Percentiles rank a stretch among this genome's conserved stretches.
Evolutionary conservation across 371 early-diverging fungal species (phyloP).

Genomic region (Dipsacomyces acuminosporus): DNA sequence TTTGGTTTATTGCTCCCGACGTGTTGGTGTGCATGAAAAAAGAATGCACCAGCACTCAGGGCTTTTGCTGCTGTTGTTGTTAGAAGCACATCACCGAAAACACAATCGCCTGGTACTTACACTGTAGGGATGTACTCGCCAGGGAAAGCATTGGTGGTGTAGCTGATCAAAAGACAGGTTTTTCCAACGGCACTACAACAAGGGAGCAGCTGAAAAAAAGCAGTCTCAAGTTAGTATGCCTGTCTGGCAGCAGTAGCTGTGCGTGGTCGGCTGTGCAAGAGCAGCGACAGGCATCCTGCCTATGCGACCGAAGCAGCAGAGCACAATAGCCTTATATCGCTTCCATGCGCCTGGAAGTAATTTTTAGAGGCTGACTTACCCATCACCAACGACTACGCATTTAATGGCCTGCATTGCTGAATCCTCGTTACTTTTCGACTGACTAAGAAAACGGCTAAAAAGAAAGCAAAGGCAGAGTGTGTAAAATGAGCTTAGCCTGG

Average conservation of each 20-base stretch:
- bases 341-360: no score
- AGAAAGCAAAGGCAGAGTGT: not conserved
- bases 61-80: no score
- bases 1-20: no score
- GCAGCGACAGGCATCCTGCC: no score
- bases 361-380: no score
- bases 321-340: no score
- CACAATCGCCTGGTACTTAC: slow-evolving; percentile 58
- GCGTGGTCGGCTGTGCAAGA: no score
- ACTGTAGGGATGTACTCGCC: slow-evolving; percentile 98
- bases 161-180: slow-evolving; percentile 92
- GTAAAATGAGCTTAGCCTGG: not conserved
- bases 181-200: slow-evolving; percentile 82
- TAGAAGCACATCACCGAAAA: no score
- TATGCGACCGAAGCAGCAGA: no score
- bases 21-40: not conserved
- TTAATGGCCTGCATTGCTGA: slow-evolving; percentile 91
- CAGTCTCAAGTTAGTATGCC: slow-evolving; percentile 1
- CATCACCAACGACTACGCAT: slow-evolving; percentile 97
- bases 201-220: not conserved
- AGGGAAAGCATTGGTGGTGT: slow-evolving; percentile 96
- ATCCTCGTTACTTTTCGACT: slow-evolving; percentile 7
- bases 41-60: not conserved
- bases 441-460: no score
- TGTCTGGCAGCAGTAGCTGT: no score